These are phyloP conservation scores for Trametes gibbosa DNA, from an alignment of 768 basidiomycete species.

Conservation along the genomic window DNA sequence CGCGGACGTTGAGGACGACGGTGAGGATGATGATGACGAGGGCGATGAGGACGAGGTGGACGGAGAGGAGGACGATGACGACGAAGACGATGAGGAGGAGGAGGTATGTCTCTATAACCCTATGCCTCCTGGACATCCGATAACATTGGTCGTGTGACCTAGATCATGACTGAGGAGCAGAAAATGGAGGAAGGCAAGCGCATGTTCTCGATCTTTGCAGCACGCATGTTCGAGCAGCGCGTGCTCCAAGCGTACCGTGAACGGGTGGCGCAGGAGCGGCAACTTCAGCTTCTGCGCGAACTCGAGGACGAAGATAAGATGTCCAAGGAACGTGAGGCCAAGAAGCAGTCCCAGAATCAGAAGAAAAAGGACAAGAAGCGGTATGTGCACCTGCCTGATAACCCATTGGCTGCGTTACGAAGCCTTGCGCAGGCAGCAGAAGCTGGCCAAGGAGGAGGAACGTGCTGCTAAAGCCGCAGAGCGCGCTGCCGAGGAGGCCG, in stretches of 20 bases:
- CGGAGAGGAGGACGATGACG: slow-evolving; percentile 49
- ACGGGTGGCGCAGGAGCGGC: slow-evolving; percentile 93
- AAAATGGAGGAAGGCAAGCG: slow-evolving; percentile 99
- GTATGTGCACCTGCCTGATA: slow-evolving; percentile 39
- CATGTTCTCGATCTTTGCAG: slow-evolving; percentile 99
- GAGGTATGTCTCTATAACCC: slow-evolving; percentile 12
- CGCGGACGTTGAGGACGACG: slow-evolving; percentile 43
- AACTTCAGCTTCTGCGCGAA: slow-evolving; percentile 88
- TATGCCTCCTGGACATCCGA: neutral
- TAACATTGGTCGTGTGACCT: slow-evolving; percentile 14
- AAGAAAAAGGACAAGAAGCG: slow-evolving; percentile 99
- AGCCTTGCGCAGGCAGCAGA: slow-evolving; percentile 66
- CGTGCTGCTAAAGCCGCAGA: slow-evolving; percentile 75
- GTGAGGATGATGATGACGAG: slow-evolving; percentile 50
- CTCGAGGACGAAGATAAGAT: slow-evolving; percentile 93
- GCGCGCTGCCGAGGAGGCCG: slow-evolving; percentile 12
- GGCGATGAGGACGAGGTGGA: slow-evolving; percentile 50
- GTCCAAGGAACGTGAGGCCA: slow-evolving; percentile 83
- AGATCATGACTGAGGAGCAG: slow-evolving; percentile 91
- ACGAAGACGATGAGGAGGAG: slow-evolving; percentile 51
- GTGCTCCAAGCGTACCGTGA: slow-evolving; percentile 96
- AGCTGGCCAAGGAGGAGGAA: slow-evolving; percentile 90
- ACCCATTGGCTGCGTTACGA: slow-evolving; percentile 11
- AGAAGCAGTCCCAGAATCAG: slow-evolving; percentile 91
- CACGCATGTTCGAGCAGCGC: slow-evolving; percentile 98